A percentile compares a stretch with the other conserved stretches of the same genome.
These are phyloP conservation scores for Apiotrichum laibachii DNA, from an alignment of 1,284 basidiomycete species.

Conservation along the genomic window DNA sequence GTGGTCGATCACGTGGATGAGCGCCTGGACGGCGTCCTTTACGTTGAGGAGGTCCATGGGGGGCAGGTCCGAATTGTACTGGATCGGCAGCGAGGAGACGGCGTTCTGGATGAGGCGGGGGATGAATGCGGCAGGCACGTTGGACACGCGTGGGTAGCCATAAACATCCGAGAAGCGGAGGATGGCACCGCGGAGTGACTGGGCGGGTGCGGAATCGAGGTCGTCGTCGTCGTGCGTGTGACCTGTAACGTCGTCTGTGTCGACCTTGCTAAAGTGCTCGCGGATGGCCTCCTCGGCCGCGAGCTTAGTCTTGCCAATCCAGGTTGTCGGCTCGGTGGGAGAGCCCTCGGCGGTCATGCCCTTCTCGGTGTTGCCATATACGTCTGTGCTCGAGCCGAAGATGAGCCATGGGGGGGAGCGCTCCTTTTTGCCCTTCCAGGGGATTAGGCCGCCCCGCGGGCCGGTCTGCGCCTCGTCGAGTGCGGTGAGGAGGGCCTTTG, in stretches of 20 bases:
- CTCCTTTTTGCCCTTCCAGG: slow-evolving; percentile 3
- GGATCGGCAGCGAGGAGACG: slow-evolving; percentile 42
- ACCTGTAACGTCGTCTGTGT: not conserved
- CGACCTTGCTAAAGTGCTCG: slow-evolving; percentile 6
- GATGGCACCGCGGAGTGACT: slow-evolving; percentile 22
- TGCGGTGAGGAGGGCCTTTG: slow-evolving; percentile 30
- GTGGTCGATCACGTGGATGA: slow-evolving; percentile 23
- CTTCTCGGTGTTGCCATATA: slow-evolving; percentile 27
- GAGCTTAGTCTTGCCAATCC: slow-evolving; percentile 41
- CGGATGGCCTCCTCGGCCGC: slow-evolving; percentile 33
- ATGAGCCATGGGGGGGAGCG: slow-evolving; percentile 40
- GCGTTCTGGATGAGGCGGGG: slow-evolving; percentile 41
- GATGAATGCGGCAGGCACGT: slow-evolving; percentile 40
- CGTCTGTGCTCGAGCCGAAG: slow-evolving; percentile 41
- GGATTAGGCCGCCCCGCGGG: not conserved
- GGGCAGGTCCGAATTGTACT: slow-evolving; percentile 37
- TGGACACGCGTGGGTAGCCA: slow-evolving; percentile 31
- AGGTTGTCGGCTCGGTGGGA: slow-evolving; percentile 23
- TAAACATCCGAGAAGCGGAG: slow-evolving; percentile 47
- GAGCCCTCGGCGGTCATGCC: slow-evolving; percentile 23
- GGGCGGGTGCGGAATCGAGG: not conserved
- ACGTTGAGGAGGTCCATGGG: slow-evolving; percentile 42
- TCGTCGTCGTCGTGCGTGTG: slow-evolving; percentile 1
- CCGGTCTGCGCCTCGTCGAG: slow-evolving; percentile 16
- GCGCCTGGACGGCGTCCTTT: slow-evolving; percentile 39